phyloP scores from a whole-genome alignment of 371 early-diverging fungal species.

The Saksenaea oblongispora region DNA sequence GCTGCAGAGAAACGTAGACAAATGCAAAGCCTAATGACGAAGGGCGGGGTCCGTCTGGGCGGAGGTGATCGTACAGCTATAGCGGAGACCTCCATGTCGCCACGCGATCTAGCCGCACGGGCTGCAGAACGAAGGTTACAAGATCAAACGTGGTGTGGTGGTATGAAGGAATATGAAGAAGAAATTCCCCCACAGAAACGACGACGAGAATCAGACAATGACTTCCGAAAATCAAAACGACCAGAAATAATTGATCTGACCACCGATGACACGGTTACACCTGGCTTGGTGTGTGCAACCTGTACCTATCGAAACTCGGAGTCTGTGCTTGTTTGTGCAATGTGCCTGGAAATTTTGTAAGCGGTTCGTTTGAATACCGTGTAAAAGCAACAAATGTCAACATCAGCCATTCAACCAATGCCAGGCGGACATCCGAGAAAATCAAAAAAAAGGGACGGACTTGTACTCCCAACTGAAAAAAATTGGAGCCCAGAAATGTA shows the following conservation, averaged over 20 bases:
- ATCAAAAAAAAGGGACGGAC: no score
- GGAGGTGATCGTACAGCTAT: constrained; percentile 15
- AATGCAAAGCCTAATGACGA: constrained; percentile 40
- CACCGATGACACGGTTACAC: constrained; percentile 1
- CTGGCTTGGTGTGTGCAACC: constrained; percentile 28
- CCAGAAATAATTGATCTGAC: constrained; percentile 2
- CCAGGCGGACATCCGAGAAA: no score
- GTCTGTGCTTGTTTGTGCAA: constrained; percentile 25
- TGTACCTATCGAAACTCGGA: constrained; percentile 38
- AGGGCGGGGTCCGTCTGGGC: constrained; percentile 54
- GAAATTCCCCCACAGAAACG: background rate
- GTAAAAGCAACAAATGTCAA: background rate
- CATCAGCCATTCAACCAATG: no score
- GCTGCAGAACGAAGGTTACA: constrained; percentile 57
- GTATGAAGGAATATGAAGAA: constrained; percentile 17
- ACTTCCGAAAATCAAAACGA: background rate
- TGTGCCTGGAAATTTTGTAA: constrained; percentile 18
- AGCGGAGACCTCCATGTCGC: constrained; percentile 15
- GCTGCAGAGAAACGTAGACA: constrained; percentile 55
- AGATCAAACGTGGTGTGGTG: constrained; percentile 65
- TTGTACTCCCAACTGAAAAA: no score
- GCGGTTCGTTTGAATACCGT: constrained; percentile 9
- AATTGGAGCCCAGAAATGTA: no score
- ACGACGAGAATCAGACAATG: background rate
- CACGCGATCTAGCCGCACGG: constrained; percentile 46